Base-by-base conservation (phyloP, 116 monocot species). In the Thalassia testudinum region DNA sequence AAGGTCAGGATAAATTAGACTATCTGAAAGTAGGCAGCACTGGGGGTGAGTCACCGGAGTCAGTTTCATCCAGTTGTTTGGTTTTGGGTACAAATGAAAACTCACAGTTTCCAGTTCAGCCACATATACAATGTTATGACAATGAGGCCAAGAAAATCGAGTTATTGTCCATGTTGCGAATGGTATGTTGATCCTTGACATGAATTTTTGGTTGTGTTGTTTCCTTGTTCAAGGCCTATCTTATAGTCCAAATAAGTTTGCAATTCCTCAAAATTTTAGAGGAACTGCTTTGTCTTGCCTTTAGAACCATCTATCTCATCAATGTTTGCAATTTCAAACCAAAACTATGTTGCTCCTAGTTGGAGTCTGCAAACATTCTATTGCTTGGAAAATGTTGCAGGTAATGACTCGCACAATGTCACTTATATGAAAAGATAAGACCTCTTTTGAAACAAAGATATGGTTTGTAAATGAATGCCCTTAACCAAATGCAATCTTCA, bases 91-190 rank as follows among this genome's bases (percentile, higher is more conserved):
- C 19, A 20, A 2, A 67, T 47, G 68, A 65, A 4, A 53, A 57
- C 59, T 47, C 57, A 25, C 43, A 52, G 27, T 61, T 43, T 34
- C 59, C 55, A 28, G 42, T 42, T 23, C 45, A 1, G n/a, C 54
- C 26, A 3, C 14, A 24, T 5, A 1, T 7, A 5, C 15, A 3
- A 16, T n/a, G 37, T 50, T 49, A 20, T 21, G 40, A 21, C 56
- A 55, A 15, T 42, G 47, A 64, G 63, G 49, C 24, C 22, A 67
- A 62, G 64, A 89, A 75, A 62, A 21, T 37, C 20, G 72, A 89
- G 27, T 51, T 89, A 24, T n/a, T 72, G 49, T 59, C 54, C 26
- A 49, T 87, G 67, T 65, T 85, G 37, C 73, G 77, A 50, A 52
- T 71, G 85, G 85, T 85, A 71, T 44, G 70, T 26, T 20, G n/a